phyloP scores from a whole-genome alignment of 129 eudicot genomes.

The Centaurea solstitialis region DNA sequence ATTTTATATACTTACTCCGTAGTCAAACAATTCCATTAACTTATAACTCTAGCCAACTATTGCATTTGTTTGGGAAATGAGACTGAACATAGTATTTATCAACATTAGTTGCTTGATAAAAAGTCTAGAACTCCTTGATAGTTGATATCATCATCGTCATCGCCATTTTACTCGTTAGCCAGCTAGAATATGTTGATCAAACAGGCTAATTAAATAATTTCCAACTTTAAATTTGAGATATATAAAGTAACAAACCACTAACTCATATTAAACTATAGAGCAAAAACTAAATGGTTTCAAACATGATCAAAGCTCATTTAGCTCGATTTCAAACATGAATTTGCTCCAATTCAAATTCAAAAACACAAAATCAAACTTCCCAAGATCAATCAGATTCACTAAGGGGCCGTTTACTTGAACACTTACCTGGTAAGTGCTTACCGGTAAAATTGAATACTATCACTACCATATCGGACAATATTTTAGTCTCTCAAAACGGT shows the following conservation, averaged over 20 bases:
- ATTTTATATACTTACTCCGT: background rate
- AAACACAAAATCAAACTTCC: conserved; percentile 3
- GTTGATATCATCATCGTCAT: conserved; percentile 8
- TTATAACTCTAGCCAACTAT: background rate
- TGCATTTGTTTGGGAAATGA: background rate
- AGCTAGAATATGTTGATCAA: background rate
- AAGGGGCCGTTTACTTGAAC: no score
- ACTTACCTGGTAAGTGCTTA: no score
- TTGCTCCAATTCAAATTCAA: conserved; percentile 11
- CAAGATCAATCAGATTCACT: conserved; percentile 1
- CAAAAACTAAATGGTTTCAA: background rate
- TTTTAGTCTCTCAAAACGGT: no score
- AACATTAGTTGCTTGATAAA: background rate
- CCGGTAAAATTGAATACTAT: no score
- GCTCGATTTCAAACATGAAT: background rate
- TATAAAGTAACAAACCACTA: background rate
- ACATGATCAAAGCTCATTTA: conserved; percentile 14
- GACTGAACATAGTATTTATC: background rate
- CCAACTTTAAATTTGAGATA: background rate
- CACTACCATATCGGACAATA: no score
- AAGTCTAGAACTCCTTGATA: background rate
- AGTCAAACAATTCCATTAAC: background rate
- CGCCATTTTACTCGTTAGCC: background rate
- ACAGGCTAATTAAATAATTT: conserved; percentile 3
- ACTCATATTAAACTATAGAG: background rate